A percentile compares a stretch with the other conserved stretches of the same genome.
These are phyloP conservation scores for Carex sylvatica DNA, from an alignment of 202 grass and related monocot genomes.

Conservation along the genomic window DNA sequence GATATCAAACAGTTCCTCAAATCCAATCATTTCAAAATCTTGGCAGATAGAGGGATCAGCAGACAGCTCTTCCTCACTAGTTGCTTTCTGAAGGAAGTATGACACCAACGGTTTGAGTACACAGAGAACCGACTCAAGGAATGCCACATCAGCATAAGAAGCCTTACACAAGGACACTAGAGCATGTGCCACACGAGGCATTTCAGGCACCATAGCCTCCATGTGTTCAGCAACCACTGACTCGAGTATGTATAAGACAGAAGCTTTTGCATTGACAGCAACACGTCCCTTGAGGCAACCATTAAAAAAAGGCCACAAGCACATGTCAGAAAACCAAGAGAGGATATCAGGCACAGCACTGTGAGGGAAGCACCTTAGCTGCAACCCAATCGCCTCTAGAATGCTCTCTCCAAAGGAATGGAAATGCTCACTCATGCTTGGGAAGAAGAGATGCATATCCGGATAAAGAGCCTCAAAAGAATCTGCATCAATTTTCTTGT, in stretches of 20 bases:
- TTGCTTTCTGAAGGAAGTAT: slow-evolving; percentile 57
- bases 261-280: slow-evolving; percentile 79
- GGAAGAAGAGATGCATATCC: slow-evolving; percentile 80
- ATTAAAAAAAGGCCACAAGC: slow-evolving; percentile 86
- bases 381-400: slow-evolving; percentile 82
- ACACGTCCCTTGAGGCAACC: slow-evolving; percentile 61
- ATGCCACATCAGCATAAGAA: slow-evolving; percentile 82
- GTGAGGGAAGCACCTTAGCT: slow-evolving; percentile 72
- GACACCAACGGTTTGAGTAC: slow-evolving; percentile 70
- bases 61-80: slow-evolving; percentile 49
- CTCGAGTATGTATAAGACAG: slow-evolving; percentile 86
- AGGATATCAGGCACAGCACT: slow-evolving; percentile 77
- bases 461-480: slow-evolving; percentile 63
- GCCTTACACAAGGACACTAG: slow-evolving; percentile 86
- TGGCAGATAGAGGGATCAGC: slow-evolving; percentile 36
- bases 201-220: slow-evolving; percentile 80
- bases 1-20: slow-evolving; percentile 84
- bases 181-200: slow-evolving; percentile 75
- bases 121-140: slow-evolving; percentile 71
- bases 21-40: slow-evolving; percentile 75
- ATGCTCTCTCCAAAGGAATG: slow-evolving; percentile 67
- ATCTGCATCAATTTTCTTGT: slow-evolving; percentile 38
- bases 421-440: slow-evolving; percentile 69
- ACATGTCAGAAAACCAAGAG: slow-evolving; percentile 96
- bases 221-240: slow-evolving; percentile 68